phyloP scores from a whole-genome alignment of 208 protist species.

The Vickermania spadyakhi region DNA sequence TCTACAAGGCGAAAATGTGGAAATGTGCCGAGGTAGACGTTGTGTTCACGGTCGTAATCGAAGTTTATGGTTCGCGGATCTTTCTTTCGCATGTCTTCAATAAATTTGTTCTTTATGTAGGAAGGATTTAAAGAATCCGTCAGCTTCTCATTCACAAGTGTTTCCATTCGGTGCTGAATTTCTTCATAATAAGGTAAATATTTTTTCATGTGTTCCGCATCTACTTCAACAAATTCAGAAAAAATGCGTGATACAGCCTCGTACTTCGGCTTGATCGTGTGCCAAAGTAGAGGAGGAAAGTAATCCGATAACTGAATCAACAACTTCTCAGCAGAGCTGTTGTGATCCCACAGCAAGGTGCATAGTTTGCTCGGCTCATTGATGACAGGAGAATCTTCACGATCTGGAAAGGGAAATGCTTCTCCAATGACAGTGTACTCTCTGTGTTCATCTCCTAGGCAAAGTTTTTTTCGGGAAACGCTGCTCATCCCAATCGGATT shows the following conservation, averaged over 20 bases:
- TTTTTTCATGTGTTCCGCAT: conserved; percentile 87
- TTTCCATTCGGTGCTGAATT: conserved; percentile 75
- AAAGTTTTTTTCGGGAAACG: conserved; percentile 65
- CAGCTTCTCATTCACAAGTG: conserved; percentile 60
- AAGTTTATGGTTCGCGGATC: conserved; percentile 68
- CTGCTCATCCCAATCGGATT: conserved; percentile 74
- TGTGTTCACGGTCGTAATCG: conserved; percentile 76
- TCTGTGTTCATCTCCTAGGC: conserved; percentile 60
- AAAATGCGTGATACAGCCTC: conserved; percentile 76
- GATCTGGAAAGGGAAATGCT: conserved; percentile 83
- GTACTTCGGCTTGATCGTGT: conserved; percentile 74
- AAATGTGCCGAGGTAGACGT: conserved; percentile 76
- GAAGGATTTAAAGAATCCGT: conserved; percentile 62
- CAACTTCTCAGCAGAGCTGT: conserved; percentile 82
- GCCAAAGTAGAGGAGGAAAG: conserved; percentile 88
- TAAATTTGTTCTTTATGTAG: conserved; percentile 78
- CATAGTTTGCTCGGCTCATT: conserved; percentile 78
- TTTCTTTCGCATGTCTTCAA: conserved; percentile 82
- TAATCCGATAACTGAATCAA: conserved; percentile 83
- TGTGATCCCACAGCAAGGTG: conserved; percentile 84
- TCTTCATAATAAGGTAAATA: conserved; percentile 85
- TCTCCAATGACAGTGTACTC: conserved; percentile 92
- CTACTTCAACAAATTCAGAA: conserved; percentile 83
- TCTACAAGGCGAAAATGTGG: conserved; percentile 77
- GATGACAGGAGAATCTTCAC: conserved; percentile 83